Evolutionary conservation across 495 filamentous ascomycete genomes (phyloP), one percentile per base, ranked within the genome.

Genomic region (Letharia columbiana): DNA sequence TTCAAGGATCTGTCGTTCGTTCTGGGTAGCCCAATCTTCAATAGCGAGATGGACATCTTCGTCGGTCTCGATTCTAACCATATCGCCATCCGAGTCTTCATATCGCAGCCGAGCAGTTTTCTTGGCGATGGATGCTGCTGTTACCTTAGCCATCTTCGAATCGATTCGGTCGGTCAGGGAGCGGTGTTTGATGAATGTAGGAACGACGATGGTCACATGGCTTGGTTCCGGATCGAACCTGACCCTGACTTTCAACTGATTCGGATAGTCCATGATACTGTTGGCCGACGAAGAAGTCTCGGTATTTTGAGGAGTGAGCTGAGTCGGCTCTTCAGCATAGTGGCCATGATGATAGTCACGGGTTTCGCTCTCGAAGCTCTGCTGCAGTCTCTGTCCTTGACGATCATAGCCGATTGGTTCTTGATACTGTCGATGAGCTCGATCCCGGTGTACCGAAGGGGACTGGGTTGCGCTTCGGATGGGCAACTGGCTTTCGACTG

Each of bases 151-250:
- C 69, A 98, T 83, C 76, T 98, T 98, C 33, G 89, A 89, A 75
- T 98, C 95, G 71, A 98, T 97, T n/a, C 94, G 91, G 71, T 98
- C 92, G 60, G 91, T 90, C 33, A 98, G 81, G 40, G 90, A 92
- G 60, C 92, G 89, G 77, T 95, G 96, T 57, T 89, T 84, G 71
- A 98, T 98, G 71, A 91, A 94, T 78, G 88, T 93, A 31, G 90
- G 86, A 54, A 95, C 94, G 42, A 98, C 92, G 15, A 98, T 81
- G 0, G 92, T 96, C 64, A 97, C 87, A 70, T 95, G 92, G 66
- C 84, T 86, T 23, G 85, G 84, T 61, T 85, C 86, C 11, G 84
- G 81, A 20, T 90, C 88, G 71, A 89, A 94, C 71, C 91, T 90
- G 44, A 98, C 91, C 76, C 92, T 96, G 62, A 96, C 91, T 73